Conservation (phyloP, 192 early-diverging fungal genomes). For the Backusella liffmaniae region DNA sequence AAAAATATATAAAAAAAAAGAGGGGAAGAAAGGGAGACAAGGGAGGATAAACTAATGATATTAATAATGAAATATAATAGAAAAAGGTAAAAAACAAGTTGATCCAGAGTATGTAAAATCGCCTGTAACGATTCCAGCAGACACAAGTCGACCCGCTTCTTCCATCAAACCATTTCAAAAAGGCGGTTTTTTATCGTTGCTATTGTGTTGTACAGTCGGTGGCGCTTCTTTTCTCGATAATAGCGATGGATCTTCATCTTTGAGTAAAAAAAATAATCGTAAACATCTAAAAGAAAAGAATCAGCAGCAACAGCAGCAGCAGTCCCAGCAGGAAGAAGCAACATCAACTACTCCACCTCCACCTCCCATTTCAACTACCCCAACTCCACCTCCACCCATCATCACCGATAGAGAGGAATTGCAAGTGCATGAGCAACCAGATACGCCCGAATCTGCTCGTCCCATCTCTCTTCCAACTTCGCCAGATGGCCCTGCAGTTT, state of each 20-base stretch:
- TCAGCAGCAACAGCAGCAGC: not conserved
- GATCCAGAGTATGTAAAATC: constrained; percentile 22
- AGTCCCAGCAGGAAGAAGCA: not conserved
- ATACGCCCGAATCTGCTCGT: not conserved
- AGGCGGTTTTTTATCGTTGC: constrained; percentile 20
- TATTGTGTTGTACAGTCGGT: constrained; percentile 24
- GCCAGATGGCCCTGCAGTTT: constrained; percentile 10
- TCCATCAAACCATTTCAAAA: constrained; percentile 18
- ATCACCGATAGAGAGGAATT: not conserved
- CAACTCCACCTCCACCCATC: not conserved
- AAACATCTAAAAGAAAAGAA: constrained; percentile 7
- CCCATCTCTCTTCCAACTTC: constrained; percentile 4
- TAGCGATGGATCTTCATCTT: constrained; percentile 11
- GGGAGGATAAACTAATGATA: not conserved
- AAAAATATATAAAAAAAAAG: not conserved
- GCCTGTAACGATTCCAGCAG: constrained; percentile 4
- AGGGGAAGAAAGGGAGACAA: not conserved
- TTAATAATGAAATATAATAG: constrained; percentile 1
- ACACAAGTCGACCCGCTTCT: constrained; percentile 6
- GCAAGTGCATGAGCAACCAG: not conserved
- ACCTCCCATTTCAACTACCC: not conserved
- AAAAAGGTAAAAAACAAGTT: constrained; percentile 13
- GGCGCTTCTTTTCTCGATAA: constrained; percentile 17
- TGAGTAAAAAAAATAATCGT: not conserved
- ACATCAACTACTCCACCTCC: not conserved